Evolutionary conservation across 305 asterid genomes (phyloP).

Genomic region (Nicotiana rustica): DNA sequence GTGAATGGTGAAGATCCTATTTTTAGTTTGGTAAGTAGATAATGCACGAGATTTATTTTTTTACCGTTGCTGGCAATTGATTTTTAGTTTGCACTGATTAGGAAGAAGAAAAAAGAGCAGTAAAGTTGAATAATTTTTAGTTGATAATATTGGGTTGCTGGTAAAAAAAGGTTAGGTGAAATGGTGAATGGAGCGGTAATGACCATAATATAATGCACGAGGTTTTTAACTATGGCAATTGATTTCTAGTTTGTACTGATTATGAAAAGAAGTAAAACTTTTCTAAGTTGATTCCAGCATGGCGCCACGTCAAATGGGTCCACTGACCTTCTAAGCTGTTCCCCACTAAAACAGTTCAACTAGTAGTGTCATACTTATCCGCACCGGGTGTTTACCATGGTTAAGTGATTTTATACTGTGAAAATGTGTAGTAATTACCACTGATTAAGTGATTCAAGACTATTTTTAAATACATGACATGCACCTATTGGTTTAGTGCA

Average conservation of each 20-base stretch:
- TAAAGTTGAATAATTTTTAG: neutral
- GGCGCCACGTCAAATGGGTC: constrained; percentile 26
- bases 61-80: neutral
- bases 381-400: no score
- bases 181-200: no score
- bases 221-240: neutral
- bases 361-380: neutral
- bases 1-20: no score
- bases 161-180: no score
- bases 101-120: neutral
- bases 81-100: neutral
- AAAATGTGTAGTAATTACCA: no score
- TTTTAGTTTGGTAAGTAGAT: no score
- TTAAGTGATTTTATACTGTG: no score
- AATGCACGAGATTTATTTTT: neutral
- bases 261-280: neutral
- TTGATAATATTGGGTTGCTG: no score
- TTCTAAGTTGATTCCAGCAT: constrained; percentile 20
- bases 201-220: neutral
- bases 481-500: no score
- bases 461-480: no score
- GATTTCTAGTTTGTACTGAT: neutral
- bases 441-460: no score
- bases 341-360: constrained; percentile 12
- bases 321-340: neutral